Percentiles rank a stretch among this genome's conserved stretches.
These are phyloP conservation scores for Euphorbia pulcherrima DNA, from an alignment of 345 rosid species.

Conservation along the genomic window DNA sequence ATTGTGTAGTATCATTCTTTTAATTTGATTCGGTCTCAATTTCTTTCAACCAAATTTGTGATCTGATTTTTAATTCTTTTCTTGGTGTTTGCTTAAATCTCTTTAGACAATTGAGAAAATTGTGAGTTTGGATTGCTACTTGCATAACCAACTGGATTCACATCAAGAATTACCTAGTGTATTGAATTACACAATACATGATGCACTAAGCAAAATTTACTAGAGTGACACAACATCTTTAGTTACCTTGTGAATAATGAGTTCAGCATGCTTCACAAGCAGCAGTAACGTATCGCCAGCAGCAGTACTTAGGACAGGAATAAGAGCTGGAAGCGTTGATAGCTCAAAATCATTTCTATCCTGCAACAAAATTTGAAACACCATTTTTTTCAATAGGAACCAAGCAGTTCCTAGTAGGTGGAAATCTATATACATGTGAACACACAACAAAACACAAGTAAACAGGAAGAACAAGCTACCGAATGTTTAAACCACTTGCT, in stretches of 20 bases:
- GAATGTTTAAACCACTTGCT: background rate
- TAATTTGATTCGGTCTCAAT: too few relatives aligned
- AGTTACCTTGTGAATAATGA: constrained; percentile 75
- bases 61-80: too few relatives aligned
- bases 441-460: background rate
- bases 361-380: constrained; percentile 42
- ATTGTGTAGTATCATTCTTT: too few relatives aligned
- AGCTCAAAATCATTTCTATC: constrained; percentile 87
- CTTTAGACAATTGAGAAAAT: too few relatives aligned
- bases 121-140: too few relatives aligned
- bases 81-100: too few relatives aligned
- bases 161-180: background rate
- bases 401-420: background rate
- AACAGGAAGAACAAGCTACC: background rate
- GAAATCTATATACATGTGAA: background rate
- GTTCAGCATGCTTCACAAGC: constrained; percentile 89
- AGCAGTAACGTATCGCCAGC: constrained; percentile 84
- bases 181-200: background rate
- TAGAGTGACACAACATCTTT: background rate
- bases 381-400: constrained; percentile 1
- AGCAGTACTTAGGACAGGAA: constrained; percentile 86
- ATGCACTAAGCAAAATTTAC: background rate
- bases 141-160: too few relatives aligned
- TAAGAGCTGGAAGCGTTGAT: constrained; percentile 84
- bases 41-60: too few relatives aligned